Conservation (phyloP, 257 asterid species). For the Eucommia ulmoides region DNA sequence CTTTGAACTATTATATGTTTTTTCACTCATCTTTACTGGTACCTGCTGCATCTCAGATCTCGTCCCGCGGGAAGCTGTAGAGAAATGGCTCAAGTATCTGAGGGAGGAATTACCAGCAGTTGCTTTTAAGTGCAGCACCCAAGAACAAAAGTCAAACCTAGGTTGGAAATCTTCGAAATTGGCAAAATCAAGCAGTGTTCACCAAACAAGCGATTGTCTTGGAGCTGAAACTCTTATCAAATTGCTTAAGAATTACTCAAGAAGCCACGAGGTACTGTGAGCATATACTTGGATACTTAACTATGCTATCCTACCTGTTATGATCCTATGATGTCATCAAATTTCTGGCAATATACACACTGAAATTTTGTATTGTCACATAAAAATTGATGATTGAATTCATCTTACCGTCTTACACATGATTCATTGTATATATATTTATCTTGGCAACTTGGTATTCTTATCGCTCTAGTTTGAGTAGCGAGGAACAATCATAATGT, state of each 20-base stretch:
- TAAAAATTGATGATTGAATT: too few species aligned
- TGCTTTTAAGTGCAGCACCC: slow-evolving; percentile 93
- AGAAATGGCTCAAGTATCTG: slow-evolving; percentile 91
- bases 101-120: slow-evolving; percentile 90
- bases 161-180: slow-evolving; percentile 81
- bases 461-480: too few species aligned
- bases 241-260: slow-evolving; percentile 66
- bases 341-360: too few species aligned
- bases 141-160: slow-evolving; percentile 82
- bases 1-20: not conserved
- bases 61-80: slow-evolving; percentile 86
- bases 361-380: too few species aligned
- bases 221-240: slow-evolving; percentile 85
- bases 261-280: slow-evolving; percentile 62
- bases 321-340: too few species aligned
- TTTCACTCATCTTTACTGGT: not conserved
- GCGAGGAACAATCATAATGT: too few species aligned
- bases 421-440: too few species aligned
- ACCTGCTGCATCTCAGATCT: slow-evolving; percentile 74
- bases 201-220: slow-evolving; percentile 88
- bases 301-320: too few species aligned
- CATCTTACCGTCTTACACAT: too few species aligned
- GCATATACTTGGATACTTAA: too few species aligned
- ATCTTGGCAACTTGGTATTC: too few species aligned
- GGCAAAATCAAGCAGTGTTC: slow-evolving; percentile 27